Percentiles rank a stretch among this genome's conserved stretches.
Evolutionary conservation across 371 early-diverging fungal genomes (phyloP).

Genomic region (Mortierella sp.): DNA sequence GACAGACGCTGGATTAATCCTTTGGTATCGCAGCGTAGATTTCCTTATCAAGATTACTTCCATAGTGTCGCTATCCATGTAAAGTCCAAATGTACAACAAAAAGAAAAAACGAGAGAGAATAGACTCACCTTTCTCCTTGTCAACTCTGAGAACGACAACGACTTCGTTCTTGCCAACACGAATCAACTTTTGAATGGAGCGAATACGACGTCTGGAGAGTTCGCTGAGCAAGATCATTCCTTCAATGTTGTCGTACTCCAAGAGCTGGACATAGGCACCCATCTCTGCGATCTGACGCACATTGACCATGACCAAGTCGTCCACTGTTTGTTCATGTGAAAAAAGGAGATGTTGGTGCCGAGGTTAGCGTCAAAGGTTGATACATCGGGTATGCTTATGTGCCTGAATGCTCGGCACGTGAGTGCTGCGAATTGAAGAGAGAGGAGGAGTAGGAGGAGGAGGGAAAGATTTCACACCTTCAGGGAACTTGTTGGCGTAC

Average conservation of each 20-base stretch:
- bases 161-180: slow-evolving; percentile 97
- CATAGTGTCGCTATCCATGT: background rate
- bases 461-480: slow-evolving; percentile 59
- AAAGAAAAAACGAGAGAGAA: background rate
- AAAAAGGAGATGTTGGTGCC: background rate
- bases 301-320: slow-evolving; percentile 98
- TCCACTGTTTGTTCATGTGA: slow-evolving; percentile 70
- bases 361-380: too few relatives aligned
- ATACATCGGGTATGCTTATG: too few relatives aligned
- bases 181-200: slow-evolving; percentile 97
- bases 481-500: slow-evolving; percentile 97
- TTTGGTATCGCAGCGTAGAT: background rate
- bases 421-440: background rate
- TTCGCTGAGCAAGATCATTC: slow-evolving; percentile 98
- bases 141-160: slow-evolving; percentile 98
- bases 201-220: slow-evolving; percentile 98
- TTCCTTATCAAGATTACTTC: too few relatives aligned
- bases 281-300: slow-evolving; percentile 97
- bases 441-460: background rate
- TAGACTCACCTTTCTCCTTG: slow-evolving; percentile 92
- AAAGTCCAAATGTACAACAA: background rate
- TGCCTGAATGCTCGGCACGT: background rate
- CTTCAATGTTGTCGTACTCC: slow-evolving; percentile 94
- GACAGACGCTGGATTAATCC: too few relatives aligned
- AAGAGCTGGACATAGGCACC: slow-evolving; percentile 97